These are phyloP conservation scores for Blastobotrys aristatus DNA, from an alignment of 1,139 yeast genomes.

Conservation along the genomic window DNA sequence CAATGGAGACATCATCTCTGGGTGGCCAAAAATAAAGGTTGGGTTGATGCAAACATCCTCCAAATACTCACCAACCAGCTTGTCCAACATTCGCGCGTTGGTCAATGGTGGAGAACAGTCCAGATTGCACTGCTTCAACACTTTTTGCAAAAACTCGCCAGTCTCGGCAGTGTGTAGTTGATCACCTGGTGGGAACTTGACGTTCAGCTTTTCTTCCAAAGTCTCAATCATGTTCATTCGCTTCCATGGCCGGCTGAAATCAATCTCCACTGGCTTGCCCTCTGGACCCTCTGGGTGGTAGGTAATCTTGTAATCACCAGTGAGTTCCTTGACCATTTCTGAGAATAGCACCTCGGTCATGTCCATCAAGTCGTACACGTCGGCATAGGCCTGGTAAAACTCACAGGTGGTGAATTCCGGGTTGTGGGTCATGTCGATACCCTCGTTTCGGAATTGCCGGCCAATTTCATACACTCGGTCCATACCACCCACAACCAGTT, in stretches of 20 bases:
- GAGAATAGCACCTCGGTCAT: constrained; percentile 91
- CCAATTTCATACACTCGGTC: constrained; percentile 98
- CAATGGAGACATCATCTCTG: constrained; percentile 99
- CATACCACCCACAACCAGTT: constrained; percentile 96
- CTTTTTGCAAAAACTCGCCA: constrained; percentile 78
- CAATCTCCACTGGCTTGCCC: constrained; percentile 70
- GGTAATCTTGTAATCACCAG: constrained; percentile 77
- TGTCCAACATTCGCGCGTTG: constrained; percentile 98
- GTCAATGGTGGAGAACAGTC: constrained; percentile 97
- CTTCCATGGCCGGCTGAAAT: constrained; percentile 97
- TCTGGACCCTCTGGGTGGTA: constrained; percentile 91
- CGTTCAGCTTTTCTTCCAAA: constrained; percentile 78
- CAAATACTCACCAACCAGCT: constrained; percentile 83
- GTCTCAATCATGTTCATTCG: constrained; percentile 96
- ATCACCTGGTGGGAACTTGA: constrained; percentile 93
- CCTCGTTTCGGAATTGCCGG: constrained; percentile 98
- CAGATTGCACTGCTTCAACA: constrained; percentile 72
- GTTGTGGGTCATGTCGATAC: constrained; percentile 96
- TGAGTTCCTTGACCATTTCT: constrained; percentile 94
- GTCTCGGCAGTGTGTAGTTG: constrained; percentile 92
- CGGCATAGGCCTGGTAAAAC: constrained; percentile 92
- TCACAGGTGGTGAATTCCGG: constrained; percentile 98
- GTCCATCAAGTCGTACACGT: constrained; percentile 93
- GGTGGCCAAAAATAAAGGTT: constrained; percentile 96
- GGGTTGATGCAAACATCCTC: constrained; percentile 96